phyloP scores from a whole-genome alignment of 345 rosid genomes.

The Moricandia moricandioides region DNA sequence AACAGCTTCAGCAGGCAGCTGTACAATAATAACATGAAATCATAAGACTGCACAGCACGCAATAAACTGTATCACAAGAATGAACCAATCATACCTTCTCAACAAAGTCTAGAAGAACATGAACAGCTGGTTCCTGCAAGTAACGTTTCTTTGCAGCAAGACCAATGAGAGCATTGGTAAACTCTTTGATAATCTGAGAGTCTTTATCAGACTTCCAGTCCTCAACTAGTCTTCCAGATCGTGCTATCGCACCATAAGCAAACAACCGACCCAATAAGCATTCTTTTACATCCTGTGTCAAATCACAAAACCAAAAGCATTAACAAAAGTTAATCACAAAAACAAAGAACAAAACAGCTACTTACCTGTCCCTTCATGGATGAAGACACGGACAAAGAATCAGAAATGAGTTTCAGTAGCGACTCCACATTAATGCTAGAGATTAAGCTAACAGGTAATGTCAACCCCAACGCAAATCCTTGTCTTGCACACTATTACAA shows the following conservation, averaged over 20 bases:
- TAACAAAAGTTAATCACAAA: too few species aligned
- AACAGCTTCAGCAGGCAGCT: constrained; percentile 69
- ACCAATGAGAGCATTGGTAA: constrained; percentile 53
- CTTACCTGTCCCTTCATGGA: constrained; percentile 96
- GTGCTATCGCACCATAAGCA: constrained; percentile 83
- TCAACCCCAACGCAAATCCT: constrained; percentile 91
- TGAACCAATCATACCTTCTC: constrained; percentile 56
- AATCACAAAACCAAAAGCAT: neutral
- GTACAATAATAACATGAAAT: constrained; percentile 19
- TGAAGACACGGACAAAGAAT: constrained; percentile 72
- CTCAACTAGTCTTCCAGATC: constrained; percentile 63
- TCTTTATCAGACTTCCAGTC: constrained; percentile 61
- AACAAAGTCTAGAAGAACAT: constrained; percentile 62
- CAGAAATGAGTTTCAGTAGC: constrained; percentile 64
- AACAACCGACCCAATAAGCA: constrained; percentile 88
- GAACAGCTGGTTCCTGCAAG: constrained; percentile 88
- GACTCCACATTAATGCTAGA: constrained; percentile 65
- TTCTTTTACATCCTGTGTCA: constrained; percentile 76
- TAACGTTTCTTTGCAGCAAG: constrained; percentile 79
- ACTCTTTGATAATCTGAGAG: constrained; percentile 58
- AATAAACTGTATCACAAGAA: neutral
- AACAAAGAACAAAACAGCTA: constrained; percentile 2
- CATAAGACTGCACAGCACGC: neutral
- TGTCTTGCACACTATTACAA: constrained; percentile 83
- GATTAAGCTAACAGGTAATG: constrained; percentile 50